Conservation (phyloP, 208 protist species). For the Borovskyia barvae region DNA sequence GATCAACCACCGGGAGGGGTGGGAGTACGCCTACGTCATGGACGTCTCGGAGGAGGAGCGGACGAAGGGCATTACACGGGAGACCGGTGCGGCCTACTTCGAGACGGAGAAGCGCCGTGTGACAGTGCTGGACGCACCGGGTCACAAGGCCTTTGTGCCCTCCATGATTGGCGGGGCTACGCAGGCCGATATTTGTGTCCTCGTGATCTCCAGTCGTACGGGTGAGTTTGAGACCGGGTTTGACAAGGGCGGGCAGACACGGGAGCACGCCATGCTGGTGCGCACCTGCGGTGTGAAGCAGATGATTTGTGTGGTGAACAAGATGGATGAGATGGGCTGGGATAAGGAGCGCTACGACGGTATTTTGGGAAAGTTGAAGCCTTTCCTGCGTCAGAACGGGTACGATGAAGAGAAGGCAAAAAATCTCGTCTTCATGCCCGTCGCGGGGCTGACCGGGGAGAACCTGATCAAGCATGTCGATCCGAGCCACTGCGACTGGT, state of each 20-base stretch:
- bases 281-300: constrained; percentile 98
- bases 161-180: constrained; percentile 99
- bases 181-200: constrained; percentile 98
- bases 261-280: constrained; percentile 98
- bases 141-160: constrained; percentile 98
- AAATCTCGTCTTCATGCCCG: constrained; percentile 95
- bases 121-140: constrained; percentile 99
- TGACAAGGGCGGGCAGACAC: constrained; percentile 98
- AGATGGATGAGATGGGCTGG: constrained; percentile 99
- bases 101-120: constrained; percentile 95
- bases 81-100: constrained; percentile 96
- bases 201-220: constrained; percentile 98
- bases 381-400: constrained; percentile 96
- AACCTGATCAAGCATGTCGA: constrained; percentile 91
- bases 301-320: constrained; percentile 98
- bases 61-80: constrained; percentile 98
- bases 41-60: constrained; percentile 98
- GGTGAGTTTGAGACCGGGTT: constrained; percentile 99
- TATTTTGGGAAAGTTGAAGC: constrained; percentile 93
- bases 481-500: constrained; percentile 85
- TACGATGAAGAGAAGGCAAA: constrained; percentile 87
- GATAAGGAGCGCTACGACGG: constrained; percentile 95
- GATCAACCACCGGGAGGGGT: constrained; percentile 95
- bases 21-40: constrained; percentile 98
- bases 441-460: constrained; percentile 93